Evolutionary conservation across 2,329 filamentous ascomycete species (phyloP), one percentile per base, ranked within the genome.

Genomic region (Alternaria infectoria): DNA sequence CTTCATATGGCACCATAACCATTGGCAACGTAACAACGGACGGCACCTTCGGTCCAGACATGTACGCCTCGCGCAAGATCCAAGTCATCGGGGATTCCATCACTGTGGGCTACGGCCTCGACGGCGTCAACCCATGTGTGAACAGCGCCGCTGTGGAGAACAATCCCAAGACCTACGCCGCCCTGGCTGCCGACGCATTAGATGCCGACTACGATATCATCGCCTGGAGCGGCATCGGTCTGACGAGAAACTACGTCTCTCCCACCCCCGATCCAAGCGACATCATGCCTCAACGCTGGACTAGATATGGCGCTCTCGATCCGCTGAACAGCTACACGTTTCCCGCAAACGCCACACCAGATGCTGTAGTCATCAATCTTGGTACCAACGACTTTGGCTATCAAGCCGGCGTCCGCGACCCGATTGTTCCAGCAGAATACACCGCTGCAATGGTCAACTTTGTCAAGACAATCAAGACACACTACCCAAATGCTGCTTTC

Each of bases 41-140:
- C 32, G 78, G 79, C 19, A 65, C 57, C 8, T 63, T 80, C 19
- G 60, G 66, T 13, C 36, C 66, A 5, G 66, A 69, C 15, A 51
- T 62, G 8, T 62, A 61, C 1, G 72, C 74, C 4, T 69, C 68
- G 10, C 80, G 78, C 23, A 78, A 78, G 60, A 83, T 84, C 44
- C 81, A 84, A 64, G 69, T 83, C 49, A 81, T 84, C 26, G 82
- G 82, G 9, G 82, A 84, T 69, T 83, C 81, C 23, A 83, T 83
- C 65, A 80, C 74, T 3, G 82, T 82, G 5, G 82, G 81, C 4
- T 83, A 84, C 62, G 82, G 82, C 2, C 75, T 83, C 13, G 81
- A 82, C 57, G 82, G 80, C 44, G 69, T 71, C 6, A 65, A 75
- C 17, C 81, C 82, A 10, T 84, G 82, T 66, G 71, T 71, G 4